phyloP scores from a whole-genome alignment of 2,329 filamentous ascomycete species.

The Fusarium sp. region DNA sequence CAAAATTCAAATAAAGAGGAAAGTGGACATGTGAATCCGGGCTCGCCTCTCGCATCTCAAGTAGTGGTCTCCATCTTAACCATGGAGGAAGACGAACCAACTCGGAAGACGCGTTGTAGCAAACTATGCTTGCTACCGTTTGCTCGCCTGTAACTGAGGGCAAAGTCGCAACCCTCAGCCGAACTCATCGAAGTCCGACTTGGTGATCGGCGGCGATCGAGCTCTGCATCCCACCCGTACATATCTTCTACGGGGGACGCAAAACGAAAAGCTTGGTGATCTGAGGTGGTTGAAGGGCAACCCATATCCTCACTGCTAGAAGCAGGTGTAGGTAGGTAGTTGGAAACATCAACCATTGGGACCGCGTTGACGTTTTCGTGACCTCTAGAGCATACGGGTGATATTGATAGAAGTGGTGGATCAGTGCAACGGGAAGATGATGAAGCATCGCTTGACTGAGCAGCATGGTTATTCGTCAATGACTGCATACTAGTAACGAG shows the following conservation, averaged over 20 bases:
- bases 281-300: slow-evolving; percentile 22
- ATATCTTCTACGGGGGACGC: slow-evolving; percentile 51
- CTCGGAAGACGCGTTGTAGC: slow-evolving; percentile 44
- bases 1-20: slow-evolving; percentile 1
- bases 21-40: background rate
- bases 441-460: slow-evolving; percentile 8
- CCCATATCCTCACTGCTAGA: slow-evolving; percentile 35
- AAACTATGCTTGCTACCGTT: slow-evolving; percentile 44
- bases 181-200: slow-evolving; percentile 23
- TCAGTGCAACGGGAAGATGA: slow-evolving; percentile 11
- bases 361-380: background rate
- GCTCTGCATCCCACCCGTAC: slow-evolving; percentile 68
- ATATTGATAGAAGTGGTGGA: slow-evolving; percentile 10
- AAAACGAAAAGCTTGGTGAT: slow-evolving; percentile 29
- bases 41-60: background rate
- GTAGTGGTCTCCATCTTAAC: slow-evolving; percentile 26
- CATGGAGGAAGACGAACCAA: slow-evolving; percentile 39
- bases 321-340: slow-evolving; percentile 53
- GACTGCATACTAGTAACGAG: slow-evolving; percentile 9
- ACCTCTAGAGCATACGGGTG: slow-evolving; percentile 11
- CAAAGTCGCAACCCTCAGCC: slow-evolving; percentile 30
- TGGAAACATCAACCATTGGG: slow-evolving; percentile 53
- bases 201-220: slow-evolving; percentile 35
- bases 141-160: slow-evolving; percentile 42
- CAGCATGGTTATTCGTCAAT: background rate